These are phyloP conservation scores for Solanum paucissectum DNA, from an alignment of 257 asterid genomes.

Conservation along the genomic window DNA sequence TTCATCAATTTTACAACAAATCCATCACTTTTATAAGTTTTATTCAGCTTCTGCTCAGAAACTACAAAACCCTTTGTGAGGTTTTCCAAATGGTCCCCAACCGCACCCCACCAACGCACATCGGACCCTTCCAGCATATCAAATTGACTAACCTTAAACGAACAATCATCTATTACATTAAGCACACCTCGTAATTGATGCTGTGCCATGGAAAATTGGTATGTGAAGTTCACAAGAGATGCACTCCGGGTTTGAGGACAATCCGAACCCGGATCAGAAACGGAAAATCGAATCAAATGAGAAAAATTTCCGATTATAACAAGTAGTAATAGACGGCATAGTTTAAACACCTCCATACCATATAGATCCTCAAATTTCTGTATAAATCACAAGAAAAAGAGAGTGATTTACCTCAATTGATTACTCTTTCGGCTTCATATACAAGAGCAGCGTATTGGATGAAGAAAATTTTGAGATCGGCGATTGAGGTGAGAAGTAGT, in stretches of 20 bases:
- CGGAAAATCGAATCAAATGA: slow-evolving; percentile 19
- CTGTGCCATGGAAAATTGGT: slow-evolving; percentile 80
- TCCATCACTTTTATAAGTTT: slow-evolving; percentile 55
- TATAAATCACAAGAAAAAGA: not conserved
- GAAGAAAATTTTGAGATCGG: not conserved
- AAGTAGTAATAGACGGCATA: not conserved
- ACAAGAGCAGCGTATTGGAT: not conserved
- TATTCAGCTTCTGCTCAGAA: slow-evolving; percentile 57
- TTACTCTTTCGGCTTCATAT: not conserved
- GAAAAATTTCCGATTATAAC: slow-evolving; percentile 3
- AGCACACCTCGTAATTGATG: slow-evolving; percentile 88
- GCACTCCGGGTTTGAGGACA: slow-evolving; percentile 44
- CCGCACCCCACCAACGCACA: slow-evolving; percentile 94
- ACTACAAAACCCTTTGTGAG: slow-evolving; percentile 63
- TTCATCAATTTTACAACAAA: slow-evolving; percentile 47
- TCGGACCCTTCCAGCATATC: slow-evolving; percentile 87
- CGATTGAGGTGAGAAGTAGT: not conserved
- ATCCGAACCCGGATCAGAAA: slow-evolving; percentile 41
- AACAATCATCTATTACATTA: slow-evolving; percentile 56
- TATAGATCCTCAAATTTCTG: not conserved
- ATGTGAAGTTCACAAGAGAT: slow-evolving; percentile 57
- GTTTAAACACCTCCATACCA: not conserved
- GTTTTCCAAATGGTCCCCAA: slow-evolving; percentile 56
- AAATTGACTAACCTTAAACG: slow-evolving; percentile 65
- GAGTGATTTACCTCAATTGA: not conserved